Evolutionary conservation across 495 filamentous ascomycete genomes (phyloP).

Genomic region (Elasticomyces elasticus): DNA sequence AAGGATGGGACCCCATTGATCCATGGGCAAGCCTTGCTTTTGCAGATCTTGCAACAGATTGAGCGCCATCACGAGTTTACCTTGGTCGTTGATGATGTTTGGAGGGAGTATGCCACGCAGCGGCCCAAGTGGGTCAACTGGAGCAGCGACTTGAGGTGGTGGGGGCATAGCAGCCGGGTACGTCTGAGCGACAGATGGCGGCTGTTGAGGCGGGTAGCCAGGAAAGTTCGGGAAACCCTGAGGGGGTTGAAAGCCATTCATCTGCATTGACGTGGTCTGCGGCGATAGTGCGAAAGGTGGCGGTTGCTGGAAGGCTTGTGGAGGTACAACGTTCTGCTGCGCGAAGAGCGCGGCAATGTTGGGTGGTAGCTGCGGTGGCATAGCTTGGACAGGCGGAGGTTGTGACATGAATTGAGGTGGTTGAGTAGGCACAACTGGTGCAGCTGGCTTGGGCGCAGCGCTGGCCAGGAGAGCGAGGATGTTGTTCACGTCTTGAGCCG

Average conservation of each 20-base stretch:
- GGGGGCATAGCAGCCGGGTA: constrained; percentile 10
- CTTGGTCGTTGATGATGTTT: constrained; percentile 18
- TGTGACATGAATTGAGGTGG: constrained; percentile 7
- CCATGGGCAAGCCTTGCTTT: constrained; percentile 20
- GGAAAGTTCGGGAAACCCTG: constrained; percentile 2
- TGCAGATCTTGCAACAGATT: constrained; percentile 20
- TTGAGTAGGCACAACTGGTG: no score
- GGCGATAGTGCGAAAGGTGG: neutral
- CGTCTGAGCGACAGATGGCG: constrained; percentile 16
- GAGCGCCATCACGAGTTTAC: constrained; percentile 17
- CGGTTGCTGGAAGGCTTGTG: constrained; percentile 10
- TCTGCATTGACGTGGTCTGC: neutral
- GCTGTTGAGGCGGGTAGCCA: constrained; percentile 14
- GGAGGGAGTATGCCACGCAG: constrained; percentile 18
- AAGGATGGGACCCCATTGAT: constrained; percentile 22
- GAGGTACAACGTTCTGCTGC: constrained; percentile 4
- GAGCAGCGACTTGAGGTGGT: constrained; percentile 6
- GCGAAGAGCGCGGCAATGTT: constrained; percentile 13
- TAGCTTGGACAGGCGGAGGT: neutral
- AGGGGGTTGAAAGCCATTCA: constrained; percentile 8
- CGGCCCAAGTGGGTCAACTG: constrained; percentile 12
- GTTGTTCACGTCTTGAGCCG: constrained; percentile 20
- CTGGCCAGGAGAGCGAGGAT: constrained; percentile 28
- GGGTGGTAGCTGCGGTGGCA: constrained; percentile 11
- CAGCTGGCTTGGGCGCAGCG: constrained; percentile 12